Conservation (phyloP, 345 rosid species). For the Trapa bicornis region DNA sequence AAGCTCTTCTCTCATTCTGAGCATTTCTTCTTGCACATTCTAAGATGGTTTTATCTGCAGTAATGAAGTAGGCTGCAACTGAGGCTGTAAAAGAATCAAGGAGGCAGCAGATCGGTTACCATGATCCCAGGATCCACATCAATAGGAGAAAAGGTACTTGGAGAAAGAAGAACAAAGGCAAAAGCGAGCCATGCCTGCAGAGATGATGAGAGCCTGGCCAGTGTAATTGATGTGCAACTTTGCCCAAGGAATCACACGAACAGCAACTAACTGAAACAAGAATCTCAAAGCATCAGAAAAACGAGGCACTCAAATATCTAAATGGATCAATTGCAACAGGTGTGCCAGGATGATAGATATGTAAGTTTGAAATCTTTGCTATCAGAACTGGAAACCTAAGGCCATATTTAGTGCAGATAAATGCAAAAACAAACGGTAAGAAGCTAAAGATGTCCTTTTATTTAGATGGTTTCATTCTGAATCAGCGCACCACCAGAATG, state of each 20-base stretch:
- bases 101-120: background rate
- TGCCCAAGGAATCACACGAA: constrained; percentile 56
- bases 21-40: constrained; percentile 48
- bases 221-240: constrained; percentile 56
- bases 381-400: background rate
- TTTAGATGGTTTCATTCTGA: background rate
- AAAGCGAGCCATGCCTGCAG: constrained; percentile 22
- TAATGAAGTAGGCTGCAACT: constrained; percentile 41
- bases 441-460: background rate
- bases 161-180: background rate
- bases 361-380: background rate
- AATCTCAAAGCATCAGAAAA: background rate
- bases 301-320: background rate
- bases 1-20: constrained; percentile 15
- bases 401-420: background rate
- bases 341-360: no score
- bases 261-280: constrained; percentile 29
- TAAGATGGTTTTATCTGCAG: constrained; percentile 49
- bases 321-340: no score
- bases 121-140: background rate
- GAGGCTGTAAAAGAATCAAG: constrained; percentile 26
- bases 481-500: no score
- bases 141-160: background rate
- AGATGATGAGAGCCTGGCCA: constrained; percentile 57
- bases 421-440: background rate